phyloP scores from a whole-genome alignment of 2,329 filamentous ascomycete species.

The Colletotrichum magnum region DNA sequence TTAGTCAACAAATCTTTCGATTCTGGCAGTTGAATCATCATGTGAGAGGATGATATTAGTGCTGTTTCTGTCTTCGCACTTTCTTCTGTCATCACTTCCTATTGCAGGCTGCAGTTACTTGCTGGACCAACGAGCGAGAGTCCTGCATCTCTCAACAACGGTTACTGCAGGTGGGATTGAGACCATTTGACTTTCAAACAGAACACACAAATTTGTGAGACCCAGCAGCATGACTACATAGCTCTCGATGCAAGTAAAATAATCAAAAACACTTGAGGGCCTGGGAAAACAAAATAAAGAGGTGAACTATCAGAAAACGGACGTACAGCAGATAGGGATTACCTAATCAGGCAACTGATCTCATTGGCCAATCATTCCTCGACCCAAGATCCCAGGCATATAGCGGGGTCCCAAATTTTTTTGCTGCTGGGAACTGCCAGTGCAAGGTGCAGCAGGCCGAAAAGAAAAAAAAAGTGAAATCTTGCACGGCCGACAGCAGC shows the following conservation, averaged over 20 bases:
- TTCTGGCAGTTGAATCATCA: not conserved
- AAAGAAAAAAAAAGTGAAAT: constrained; percentile 30
- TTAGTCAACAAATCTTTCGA: not conserved
- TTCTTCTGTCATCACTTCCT: too few relatives aligned
- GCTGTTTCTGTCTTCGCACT: too few relatives aligned
- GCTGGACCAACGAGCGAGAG: too few relatives aligned
- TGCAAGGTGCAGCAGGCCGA: constrained; percentile 22
- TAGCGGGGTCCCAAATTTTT: constrained; percentile 41
- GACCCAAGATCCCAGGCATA: constrained; percentile 18
- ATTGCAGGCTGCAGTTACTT: too few relatives aligned
- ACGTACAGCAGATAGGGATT: not conserved
- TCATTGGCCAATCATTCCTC: constrained; percentile 35
- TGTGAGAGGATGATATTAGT: too few relatives aligned
- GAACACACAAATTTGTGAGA: too few relatives aligned
- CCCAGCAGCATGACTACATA: too few relatives aligned
- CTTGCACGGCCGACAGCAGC: constrained; percentile 32
- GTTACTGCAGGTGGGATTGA: too few relatives aligned
- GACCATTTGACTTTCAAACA: too few relatives aligned
- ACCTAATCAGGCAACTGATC: constrained; percentile 20
- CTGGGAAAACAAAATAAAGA: not conserved
- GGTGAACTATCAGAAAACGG: not conserved
- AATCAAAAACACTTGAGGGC: too few relatives aligned
- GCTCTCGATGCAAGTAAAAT: too few relatives aligned
- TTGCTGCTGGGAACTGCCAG: constrained; percentile 20
- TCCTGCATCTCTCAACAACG: too few relatives aligned